A percentile compares a stretch with the other conserved stretches of the same genome.
Evolutionary conservation across 202 grass and related monocot genomes (phyloP).

Genomic region (Setaria italica): DNA sequence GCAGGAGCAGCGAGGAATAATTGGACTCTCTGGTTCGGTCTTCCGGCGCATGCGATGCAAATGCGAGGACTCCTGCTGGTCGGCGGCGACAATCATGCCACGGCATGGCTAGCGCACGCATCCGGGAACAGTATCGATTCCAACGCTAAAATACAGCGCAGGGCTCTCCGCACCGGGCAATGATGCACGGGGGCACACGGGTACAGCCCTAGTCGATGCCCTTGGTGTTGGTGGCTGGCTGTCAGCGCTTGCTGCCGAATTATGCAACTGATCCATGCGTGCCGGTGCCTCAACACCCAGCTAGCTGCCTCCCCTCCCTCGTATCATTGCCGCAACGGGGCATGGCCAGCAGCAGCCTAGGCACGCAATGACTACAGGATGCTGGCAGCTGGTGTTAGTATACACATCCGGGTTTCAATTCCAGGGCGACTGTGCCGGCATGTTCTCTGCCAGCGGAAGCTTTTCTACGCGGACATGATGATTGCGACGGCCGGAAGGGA

Average conservation of each 20-base stretch:
- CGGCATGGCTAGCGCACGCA: conserved; percentile 13
- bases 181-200: conserved; percentile 11
- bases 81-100: conserved; percentile 30
- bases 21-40: background rate
- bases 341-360: conserved; percentile 22
- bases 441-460: background rate
- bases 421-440: background rate
- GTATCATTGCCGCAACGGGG: conserved; percentile 42
- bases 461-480: conserved; percentile 39
- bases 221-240: background rate
- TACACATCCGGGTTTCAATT: background rate
- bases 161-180: background rate
- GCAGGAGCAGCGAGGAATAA: background rate
- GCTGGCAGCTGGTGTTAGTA: background rate
- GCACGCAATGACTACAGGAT: background rate
- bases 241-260: background rate
- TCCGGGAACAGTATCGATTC: conserved; percentile 7
- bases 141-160: background rate
- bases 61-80: background rate
- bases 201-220: background rate
- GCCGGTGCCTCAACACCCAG: background rate
- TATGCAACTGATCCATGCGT: background rate
- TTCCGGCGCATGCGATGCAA: background rate
- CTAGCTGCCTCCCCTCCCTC: background rate
- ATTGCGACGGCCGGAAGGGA: conserved; percentile 26